These are phyloP conservation scores for Voacanga thouarsii DNA, from an alignment of 257 asterid species.

Conservation along the genomic window DNA sequence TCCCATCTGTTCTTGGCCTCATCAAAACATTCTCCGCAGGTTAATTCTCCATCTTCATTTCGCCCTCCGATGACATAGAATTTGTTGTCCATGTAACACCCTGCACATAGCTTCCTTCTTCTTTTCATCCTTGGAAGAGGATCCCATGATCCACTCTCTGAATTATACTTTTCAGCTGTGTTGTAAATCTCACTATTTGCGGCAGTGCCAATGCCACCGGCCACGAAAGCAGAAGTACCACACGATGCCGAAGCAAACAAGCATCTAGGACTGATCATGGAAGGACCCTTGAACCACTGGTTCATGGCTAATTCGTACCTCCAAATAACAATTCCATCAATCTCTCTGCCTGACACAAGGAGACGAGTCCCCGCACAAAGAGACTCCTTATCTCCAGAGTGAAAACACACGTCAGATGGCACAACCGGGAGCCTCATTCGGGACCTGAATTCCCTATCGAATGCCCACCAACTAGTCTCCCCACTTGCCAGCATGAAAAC, in stretches of 20 bases:
- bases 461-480: slow-evolving; percentile 65
- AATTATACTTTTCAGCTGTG: slow-evolving; percentile 57
- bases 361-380: slow-evolving; percentile 69
- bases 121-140: slow-evolving; percentile 62
- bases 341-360: slow-evolving; percentile 64
- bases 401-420: slow-evolving; percentile 61
- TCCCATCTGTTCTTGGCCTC: slow-evolving; percentile 53
- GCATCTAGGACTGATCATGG: slow-evolving; percentile 70
- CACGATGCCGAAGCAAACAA: slow-evolving; percentile 72
- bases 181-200: slow-evolving; percentile 34
- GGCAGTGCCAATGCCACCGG: slow-evolving; percentile 57
- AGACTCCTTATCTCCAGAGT: slow-evolving; percentile 66
- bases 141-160: slow-evolving; percentile 48
- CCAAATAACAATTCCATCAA: slow-evolving; percentile 63
- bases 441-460: slow-evolving; percentile 53
- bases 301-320: slow-evolving; percentile 58
- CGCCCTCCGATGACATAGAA: slow-evolving; percentile 73
- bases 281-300: slow-evolving; percentile 63
- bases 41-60: slow-evolving; percentile 50
- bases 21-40: slow-evolving; percentile 70
- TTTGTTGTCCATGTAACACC: slow-evolving; percentile 65
- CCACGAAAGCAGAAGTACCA: slow-evolving; percentile 57
- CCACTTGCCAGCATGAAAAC: slow-evolving; percentile 74
- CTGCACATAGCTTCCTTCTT: slow-evolving; percentile 52
- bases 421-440: slow-evolving; percentile 53